Conservation (phyloP, 345 rosid genomes). For the Rhodamnia rubescens region DNA sequence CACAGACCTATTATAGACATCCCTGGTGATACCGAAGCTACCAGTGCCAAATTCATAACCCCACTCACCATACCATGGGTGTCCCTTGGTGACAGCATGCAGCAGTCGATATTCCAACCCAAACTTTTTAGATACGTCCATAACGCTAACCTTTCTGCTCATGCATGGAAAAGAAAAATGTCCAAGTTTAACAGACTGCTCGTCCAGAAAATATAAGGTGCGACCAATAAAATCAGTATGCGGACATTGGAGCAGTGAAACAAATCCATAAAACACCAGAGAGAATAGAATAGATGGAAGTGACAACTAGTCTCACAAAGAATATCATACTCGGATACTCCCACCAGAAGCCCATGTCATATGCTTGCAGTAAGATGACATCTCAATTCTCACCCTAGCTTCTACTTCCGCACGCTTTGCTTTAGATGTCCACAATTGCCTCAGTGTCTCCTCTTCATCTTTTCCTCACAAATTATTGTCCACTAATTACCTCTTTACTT, state of each 20-base stretch:
- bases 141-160: conserved; percentile 44
- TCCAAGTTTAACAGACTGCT: not conserved
- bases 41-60: conserved; percentile 66
- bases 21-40: conserved; percentile 40
- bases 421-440: not conserved
- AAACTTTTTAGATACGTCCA: conserved; percentile 67
- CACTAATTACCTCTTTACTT: not conserved
- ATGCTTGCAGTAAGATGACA: not conserved
- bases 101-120: conserved; percentile 52
- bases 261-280: not conserved
- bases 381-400: not conserved
- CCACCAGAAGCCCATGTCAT: not conserved
- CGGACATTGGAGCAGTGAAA: not conserved
- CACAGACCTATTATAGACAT: conserved; percentile 40
- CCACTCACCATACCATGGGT: conserved; percentile 70
- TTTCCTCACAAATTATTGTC: not conserved
- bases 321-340: too few species aligned
- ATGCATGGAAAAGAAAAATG: not conserved
- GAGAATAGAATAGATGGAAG: not conserved
- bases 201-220: not conserved
- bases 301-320: not conserved
- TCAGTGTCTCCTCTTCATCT: not conserved
- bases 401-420: not conserved
- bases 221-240: not conserved
- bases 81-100: conserved; percentile 45